Evolutionary conservation across 1,284 basidiomycete genomes (phyloP).

Genomic region (Heterobasidion occidentale): DNA sequence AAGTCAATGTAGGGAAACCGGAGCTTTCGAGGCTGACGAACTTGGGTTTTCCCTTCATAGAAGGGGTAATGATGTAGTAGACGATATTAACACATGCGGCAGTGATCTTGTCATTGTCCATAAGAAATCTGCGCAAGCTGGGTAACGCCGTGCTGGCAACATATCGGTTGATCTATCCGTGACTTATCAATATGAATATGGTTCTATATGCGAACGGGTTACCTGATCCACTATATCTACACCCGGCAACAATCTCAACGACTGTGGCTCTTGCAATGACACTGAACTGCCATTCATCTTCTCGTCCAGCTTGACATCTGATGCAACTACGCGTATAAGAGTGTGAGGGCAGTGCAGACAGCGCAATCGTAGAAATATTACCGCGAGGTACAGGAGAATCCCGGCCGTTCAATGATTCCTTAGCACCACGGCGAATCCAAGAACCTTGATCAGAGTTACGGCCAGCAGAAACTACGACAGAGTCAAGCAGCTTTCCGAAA

Average conservation of each 20-base stretch:
- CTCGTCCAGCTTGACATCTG: slow-evolving; percentile 46
- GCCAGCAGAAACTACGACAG: slow-evolving; percentile 64
- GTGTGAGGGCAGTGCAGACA: not conserved
- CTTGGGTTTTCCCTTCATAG: slow-evolving; percentile 68
- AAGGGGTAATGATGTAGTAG: slow-evolving; percentile 81
- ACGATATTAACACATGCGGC: slow-evolving; percentile 77
- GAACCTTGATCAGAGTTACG: slow-evolving; percentile 70
- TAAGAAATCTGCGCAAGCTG: slow-evolving; percentile 71
- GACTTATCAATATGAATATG: slow-evolving; percentile 1
- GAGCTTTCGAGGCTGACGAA: slow-evolving; percentile 16
- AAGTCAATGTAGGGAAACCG: slow-evolving; percentile 1
- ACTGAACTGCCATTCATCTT: slow-evolving; percentile 39
- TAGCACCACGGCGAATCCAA: slow-evolving; percentile 68
- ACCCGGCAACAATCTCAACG: slow-evolving; percentile 28
- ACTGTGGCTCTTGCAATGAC: slow-evolving; percentile 31
- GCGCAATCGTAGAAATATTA: slow-evolving; percentile 13
- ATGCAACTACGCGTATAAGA: slow-evolving; percentile 8
- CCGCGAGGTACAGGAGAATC: slow-evolving; percentile 55
- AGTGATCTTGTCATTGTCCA: slow-evolving; percentile 81
- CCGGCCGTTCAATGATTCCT: slow-evolving; percentile 61
- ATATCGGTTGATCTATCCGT: slow-evolving; percentile 61
- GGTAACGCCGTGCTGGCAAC: slow-evolving; percentile 69
- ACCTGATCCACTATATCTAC: slow-evolving; percentile 50
- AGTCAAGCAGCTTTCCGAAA: slow-evolving; percentile 81
- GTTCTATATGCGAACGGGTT: not conserved